Evolutionary conservation across 2,329 filamentous ascomycete genomes (phyloP), one percentile per base, ranked within the genome.

Genomic region (Cytospora piceae): DNA sequence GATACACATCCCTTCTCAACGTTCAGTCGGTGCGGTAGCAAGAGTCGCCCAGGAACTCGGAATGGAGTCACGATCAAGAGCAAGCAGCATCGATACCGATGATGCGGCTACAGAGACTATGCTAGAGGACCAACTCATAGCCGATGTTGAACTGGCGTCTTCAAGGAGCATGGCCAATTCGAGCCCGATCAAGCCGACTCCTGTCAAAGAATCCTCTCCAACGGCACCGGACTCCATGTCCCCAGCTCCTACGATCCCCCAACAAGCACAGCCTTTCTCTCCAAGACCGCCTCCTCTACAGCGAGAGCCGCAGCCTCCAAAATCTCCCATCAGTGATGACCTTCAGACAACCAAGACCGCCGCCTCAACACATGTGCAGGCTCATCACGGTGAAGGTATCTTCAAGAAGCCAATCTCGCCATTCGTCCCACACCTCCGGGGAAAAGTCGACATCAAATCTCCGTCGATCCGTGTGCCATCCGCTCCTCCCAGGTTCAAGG

Each of bases 11-110:
- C 46, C 58, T 59, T 31, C 34, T 29, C 65, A 55, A 58, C 54
- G 17, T n/a, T 22, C 53, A 15, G 17, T 34, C n/a, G 46, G 32
- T 6, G 39, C 62, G 3, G 24, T 56, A 12, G 58, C 62, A 31
- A 65, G 31, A 29, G n/a, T 64, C 24, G 56, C 65, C 22, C 61
- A 58, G 49, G 39, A 55, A 12, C 17, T 64, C 8, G 61, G 39
- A 4, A 37, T 24, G 37, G 65, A 64, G 27, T 57, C 52, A 7
- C 51, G 49, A 20, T 64, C 65, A 14, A 37, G 62, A 39, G 59
- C 63, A 34, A 66, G 57, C 60, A 67, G 65, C 12, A 32, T 63
- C 49, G 60, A 65, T 24, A 58, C 55, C 7, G 65, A 66, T 32
- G 59, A 67, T 20, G 42, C 57, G 15, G 58, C 31, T 31, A 62